These are phyloP conservation scores for Arachnomyces sp. DNA, from an alignment of 2,329 filamentous ascomycete genomes.

Conservation along the genomic window DNA sequence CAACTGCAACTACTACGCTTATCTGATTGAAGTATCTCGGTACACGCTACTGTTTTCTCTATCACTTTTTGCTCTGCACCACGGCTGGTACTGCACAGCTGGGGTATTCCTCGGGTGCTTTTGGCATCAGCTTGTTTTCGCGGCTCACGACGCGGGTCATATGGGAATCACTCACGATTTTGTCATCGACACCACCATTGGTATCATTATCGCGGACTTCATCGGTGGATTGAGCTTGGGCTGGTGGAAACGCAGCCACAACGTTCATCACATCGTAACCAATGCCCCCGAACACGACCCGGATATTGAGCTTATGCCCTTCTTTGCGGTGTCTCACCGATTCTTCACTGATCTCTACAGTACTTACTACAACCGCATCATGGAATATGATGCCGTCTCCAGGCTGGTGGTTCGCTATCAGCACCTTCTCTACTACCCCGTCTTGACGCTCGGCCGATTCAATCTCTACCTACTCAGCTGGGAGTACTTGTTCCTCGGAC, in stretches of 20 bases:
- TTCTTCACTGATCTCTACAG: slow-evolving; percentile 65
- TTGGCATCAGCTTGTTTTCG: slow-evolving; percentile 93
- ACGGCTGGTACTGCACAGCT: slow-evolving; percentile 59
- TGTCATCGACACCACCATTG: slow-evolving; percentile 70
- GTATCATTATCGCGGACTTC: slow-evolving; percentile 83
- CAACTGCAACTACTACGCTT: slow-evolving; percentile 72
- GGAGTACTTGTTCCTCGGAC: slow-evolving; percentile 62
- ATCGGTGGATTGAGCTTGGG: slow-evolving; percentile 79
- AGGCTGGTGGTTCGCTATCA: slow-evolving; percentile 63
- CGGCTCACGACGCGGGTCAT: slow-evolving; percentile 88
- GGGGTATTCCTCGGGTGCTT: slow-evolving; percentile 69
- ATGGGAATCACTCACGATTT: slow-evolving; percentile 95
- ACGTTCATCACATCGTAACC: slow-evolving; percentile 95
- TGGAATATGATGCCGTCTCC: slow-evolving; percentile 66
- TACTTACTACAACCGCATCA: slow-evolving; percentile 72
- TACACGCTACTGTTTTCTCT: slow-evolving; percentile 62
- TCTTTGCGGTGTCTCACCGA: slow-evolving; percentile 77
- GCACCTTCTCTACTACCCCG: slow-evolving; percentile 71
- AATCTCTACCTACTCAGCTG: slow-evolving; percentile 78
- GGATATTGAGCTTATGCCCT: slow-evolving; percentile 83
- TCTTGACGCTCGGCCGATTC: slow-evolving; percentile 73
- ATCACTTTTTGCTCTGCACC: slow-evolving; percentile 52
- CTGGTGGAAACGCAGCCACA: slow-evolving; percentile 97
- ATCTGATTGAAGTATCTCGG: slow-evolving; percentile 63
- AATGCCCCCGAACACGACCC: slow-evolving; percentile 93